Conservation (phyloP, 805 yeast species). For the Saturnispora serradocipensis region DNA sequence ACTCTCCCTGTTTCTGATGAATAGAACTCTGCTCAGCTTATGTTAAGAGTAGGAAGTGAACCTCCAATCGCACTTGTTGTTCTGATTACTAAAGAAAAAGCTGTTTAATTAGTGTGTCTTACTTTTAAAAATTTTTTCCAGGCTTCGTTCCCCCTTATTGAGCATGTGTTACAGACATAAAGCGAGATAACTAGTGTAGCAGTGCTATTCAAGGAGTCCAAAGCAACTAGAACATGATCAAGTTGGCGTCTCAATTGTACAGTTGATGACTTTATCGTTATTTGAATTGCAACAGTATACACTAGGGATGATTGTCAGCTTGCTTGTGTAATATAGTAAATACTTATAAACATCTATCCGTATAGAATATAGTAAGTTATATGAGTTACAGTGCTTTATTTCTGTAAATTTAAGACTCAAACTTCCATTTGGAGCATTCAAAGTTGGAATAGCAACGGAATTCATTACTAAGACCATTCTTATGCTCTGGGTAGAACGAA, state of each 20-base stretch:
- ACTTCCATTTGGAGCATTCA: slow-evolving; percentile 63
- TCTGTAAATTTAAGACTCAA: background rate
- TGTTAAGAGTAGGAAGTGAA: background rate
- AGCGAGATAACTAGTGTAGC: background rate
- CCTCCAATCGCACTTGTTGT: background rate
- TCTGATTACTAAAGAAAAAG: background rate
- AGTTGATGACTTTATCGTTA: background rate
- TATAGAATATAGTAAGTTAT: background rate
- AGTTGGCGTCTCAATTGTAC: no score
- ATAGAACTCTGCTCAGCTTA: background rate
- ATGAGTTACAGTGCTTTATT: background rate
- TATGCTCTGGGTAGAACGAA: slow-evolving; percentile 67
- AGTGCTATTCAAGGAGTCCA: no score
- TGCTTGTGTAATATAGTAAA: background rate
- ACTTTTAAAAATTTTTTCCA: background rate
- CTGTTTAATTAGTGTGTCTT: background rate
- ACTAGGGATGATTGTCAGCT: background rate
- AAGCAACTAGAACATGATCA: no score
- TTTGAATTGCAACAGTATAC: background rate
- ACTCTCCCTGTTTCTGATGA: background rate
- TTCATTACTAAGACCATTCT: slow-evolving; percentile 80
- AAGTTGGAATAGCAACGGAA: slow-evolving; percentile 77
- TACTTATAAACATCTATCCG: background rate
- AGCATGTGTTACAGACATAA: background rate
- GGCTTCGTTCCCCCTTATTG: background rate